A percentile compares a stretch with the other conserved stretches of the same genome.
Evolutionary conservation across 768 basidiomycete species (phyloP).

Genomic region (Phylloporus arenicola): DNA sequence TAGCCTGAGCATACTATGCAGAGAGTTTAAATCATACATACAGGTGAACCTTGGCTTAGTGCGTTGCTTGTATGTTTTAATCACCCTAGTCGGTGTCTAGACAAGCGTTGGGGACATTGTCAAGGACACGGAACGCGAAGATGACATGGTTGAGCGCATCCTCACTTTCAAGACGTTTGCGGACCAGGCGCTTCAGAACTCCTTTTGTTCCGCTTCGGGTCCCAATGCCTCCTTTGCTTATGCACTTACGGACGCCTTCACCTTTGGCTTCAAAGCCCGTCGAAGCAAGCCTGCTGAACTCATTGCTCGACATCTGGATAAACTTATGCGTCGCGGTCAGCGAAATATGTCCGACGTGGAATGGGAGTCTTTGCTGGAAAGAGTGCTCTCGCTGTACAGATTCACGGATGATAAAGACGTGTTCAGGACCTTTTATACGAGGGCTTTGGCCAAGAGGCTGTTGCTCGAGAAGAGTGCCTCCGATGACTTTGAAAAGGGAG

Average conservation of each 20-base stretch:
- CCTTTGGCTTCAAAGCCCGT: constrained; percentile 65
- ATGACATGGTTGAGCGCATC: constrained; percentile 71
- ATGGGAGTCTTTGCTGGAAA: constrained; percentile 60
- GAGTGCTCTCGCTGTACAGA: constrained; percentile 68
- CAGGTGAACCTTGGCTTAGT: constrained; percentile 35
- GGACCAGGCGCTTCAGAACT: constrained; percentile 42
- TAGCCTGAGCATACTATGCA: constrained; percentile 47
- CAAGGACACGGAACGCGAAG: constrained; percentile 55
- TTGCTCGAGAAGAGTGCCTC: constrained; percentile 81
- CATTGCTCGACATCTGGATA: constrained; percentile 88
- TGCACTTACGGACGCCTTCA: constrained; percentile 68
- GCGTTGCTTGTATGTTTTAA: neutral
- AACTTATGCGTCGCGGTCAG: constrained; percentile 83
- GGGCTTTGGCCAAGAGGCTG: constrained; percentile 80
- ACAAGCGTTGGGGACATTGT: constrained; percentile 59
- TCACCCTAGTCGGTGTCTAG: constrained; percentile 32
- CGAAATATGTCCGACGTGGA: constrained; percentile 55
- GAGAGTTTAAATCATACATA: constrained; percentile 58
- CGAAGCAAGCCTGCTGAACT: constrained; percentile 86
- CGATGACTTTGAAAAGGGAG: constrained; percentile 78
- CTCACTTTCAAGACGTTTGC: constrained; percentile 61
- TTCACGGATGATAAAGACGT: constrained; percentile 93
- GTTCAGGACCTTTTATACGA: constrained; percentile 88
- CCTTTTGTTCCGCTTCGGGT: constrained; percentile 44
- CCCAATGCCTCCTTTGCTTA: constrained; percentile 57